Evolutionary conservation across 73 alveolate species (phyloP), one percentile per base, ranked within the genome.

Genomic region (Stentor roeselii): DNA sequence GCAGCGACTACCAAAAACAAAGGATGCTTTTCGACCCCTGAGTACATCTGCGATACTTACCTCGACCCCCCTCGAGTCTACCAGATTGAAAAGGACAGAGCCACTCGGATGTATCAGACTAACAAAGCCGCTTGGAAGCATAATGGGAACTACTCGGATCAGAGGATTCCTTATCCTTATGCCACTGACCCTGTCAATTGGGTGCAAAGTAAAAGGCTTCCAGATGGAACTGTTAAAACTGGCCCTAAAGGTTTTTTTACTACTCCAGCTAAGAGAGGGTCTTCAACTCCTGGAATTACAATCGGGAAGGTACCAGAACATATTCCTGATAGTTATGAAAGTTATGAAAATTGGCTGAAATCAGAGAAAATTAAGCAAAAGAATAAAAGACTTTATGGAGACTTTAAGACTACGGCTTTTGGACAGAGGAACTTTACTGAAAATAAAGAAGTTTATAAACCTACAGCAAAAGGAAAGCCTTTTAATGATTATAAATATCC

Each of bases 191-290:
- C n/a, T 27, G 3, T 32, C 0, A 32, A 67, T 30, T 32, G 21
- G 14, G 37, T 21, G 34, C 37, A 21, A 67, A 67, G 34, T 32
- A 36, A 32, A 30, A 67, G 80, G 2, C 42, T 15, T 30, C 80
- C 80, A 67, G 80, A 67, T 67, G 37, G 37, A 1, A 67, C n/a
- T 21, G 37, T 67, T 30, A 67, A 21, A 21, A 1, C 37, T 27
- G 80, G 80, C 2, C 80, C 80, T 27, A 67, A 67, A 67, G 80
- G 80, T 2, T 67, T 67, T 34, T 67, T 67, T 32, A 67, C 80
- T 0, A 11, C 41, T 40, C 80, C 80, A 67, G 50, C 80, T 27
- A 67, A 67, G 41, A 67, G 41, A 67, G 80, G 80, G 37, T 67
- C 80, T 1, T 21, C 80, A 67, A 2, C 80, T 11, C 80, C 80